These are phyloP conservation scores for Raffaelea ambrosiae DNA, from an alignment of 2,329 filamentous ascomycete species.

Conservation along the genomic window DNA sequence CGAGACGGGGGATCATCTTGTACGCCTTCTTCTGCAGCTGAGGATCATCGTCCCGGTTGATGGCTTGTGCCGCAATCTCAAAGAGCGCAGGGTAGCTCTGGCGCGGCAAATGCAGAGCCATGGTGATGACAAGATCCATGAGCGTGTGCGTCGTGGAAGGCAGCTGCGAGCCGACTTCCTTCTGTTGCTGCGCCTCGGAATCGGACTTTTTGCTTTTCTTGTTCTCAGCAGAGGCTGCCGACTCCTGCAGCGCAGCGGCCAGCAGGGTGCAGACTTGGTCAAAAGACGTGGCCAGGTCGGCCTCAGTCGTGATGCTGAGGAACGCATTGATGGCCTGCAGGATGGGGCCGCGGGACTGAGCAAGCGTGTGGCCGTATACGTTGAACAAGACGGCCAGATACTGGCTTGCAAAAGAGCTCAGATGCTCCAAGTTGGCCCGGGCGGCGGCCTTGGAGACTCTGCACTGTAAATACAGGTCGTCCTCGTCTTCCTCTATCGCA, in stretches of 20 bases:
- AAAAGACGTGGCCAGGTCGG: constrained; percentile 82
- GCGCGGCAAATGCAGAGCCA: constrained; percentile 84
- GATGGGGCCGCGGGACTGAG: constrained; percentile 83
- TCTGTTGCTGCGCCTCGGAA: constrained; percentile 46
- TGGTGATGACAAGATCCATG: constrained; percentile 94
- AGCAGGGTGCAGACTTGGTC: constrained; percentile 79
- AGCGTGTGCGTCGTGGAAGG: constrained; percentile 90
- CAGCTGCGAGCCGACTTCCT: constrained; percentile 51
- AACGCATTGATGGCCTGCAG: constrained; percentile 92
- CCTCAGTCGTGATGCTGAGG: constrained; percentile 71
- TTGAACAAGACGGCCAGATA: constrained; percentile 97
- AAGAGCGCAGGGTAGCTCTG: constrained; percentile 81
- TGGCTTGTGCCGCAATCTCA: constrained; percentile 73
- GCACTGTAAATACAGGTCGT: constrained; percentile 68
- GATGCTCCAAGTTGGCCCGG: constrained; percentile 69
- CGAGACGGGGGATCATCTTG: constrained; percentile 88
- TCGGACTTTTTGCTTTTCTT: neutral
- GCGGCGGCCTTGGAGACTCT: constrained; percentile 69
- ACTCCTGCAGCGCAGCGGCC: constrained; percentile 55
- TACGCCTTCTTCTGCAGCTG: constrained; percentile 99
- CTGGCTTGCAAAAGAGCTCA: constrained; percentile 74
- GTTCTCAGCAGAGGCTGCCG: constrained; percentile 20
- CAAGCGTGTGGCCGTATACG: constrained; percentile 92
- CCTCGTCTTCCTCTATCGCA: constrained; percentile 57
- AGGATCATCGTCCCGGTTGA: constrained; percentile 73